Evolutionary conservation across 805 yeast genomes (phyloP), one percentile per base, ranked within the genome.

Genomic region (Cyberlindnera xylosilytica): DNA sequence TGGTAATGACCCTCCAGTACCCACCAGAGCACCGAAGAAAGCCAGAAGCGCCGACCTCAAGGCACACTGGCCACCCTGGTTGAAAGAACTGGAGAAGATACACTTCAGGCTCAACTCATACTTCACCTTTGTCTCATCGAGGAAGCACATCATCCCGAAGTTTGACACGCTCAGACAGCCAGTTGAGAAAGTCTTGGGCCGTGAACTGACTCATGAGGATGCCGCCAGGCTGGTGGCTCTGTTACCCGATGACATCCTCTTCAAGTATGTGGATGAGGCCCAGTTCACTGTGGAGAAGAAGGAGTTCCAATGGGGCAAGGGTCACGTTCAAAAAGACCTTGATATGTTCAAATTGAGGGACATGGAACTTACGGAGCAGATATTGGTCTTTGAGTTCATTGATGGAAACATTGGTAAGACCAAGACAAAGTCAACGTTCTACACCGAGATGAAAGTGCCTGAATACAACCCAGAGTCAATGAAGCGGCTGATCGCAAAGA

Each of bases 201-300:
- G 79, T 19, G 62, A 62, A 7, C 53, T 78, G 13, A 65, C 70
- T 1, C 56, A 63, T 10, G 62, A 69, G 9, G 95, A 87, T 58
- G 71, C 84, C 27, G 86, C 95, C 1, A 69, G 72, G 43, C 70
- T 90, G 24, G 75, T 71, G 34, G 72, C 66, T 8, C 54, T 89
- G 7, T 59, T 86, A 2, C 96, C 96, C 0, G 66, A 74, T 20
- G 91, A 85, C 37, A 76, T 86, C 11, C 65, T 79, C 2, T 81
- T 81, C 54, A 85, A 79, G 38, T 90, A 86, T 58, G 80, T 84
- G 34, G 96, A 90, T 59, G 88, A 83, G 57, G 82, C 83, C 54
- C 90, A 81, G 51, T 56, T 80, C 10, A 60, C 59, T 6, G 56
- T 61, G 3, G 72, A 66, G 44, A 57, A 64, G 27, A 66, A 66